phyloP scores from a whole-genome alignment of 306 rosid species.

The Prunus mongolica region DNA sequence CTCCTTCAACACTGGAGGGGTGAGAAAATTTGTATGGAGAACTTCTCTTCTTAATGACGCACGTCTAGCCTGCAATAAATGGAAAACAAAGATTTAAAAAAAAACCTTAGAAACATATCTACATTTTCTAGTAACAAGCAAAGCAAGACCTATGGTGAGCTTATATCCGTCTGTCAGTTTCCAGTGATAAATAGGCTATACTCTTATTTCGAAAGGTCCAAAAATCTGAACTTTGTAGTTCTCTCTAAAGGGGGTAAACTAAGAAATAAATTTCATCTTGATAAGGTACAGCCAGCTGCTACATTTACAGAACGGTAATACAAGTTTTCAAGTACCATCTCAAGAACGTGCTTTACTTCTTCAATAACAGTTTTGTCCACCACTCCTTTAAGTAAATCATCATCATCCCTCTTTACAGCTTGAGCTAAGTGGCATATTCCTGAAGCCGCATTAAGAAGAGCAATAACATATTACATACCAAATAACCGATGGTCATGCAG shows the following conservation, averaged over 20 bases:
- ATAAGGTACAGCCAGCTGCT: constrained; percentile 10
- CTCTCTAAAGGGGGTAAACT: too few species aligned
- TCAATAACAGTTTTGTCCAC: constrained; percentile 60
- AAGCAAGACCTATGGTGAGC: background rate
- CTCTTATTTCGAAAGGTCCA: background rate
- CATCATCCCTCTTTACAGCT: constrained; percentile 72
- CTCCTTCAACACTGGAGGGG: constrained; percentile 85
- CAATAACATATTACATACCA: constrained; percentile 18
- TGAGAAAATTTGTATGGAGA: constrained; percentile 79
- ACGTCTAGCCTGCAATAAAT: constrained; percentile 60
- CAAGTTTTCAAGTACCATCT: constrained; percentile 50
- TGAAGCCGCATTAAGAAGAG: constrained; percentile 32
- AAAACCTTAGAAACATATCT: background rate
- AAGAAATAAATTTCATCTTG: background rate
- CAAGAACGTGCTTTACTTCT: constrained; percentile 84
- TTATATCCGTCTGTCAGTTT: background rate
- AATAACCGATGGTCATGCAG: background rate
- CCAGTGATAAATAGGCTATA: background rate
- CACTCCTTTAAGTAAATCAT: constrained; percentile 56
- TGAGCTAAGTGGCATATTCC: constrained; percentile 49
- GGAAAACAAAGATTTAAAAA: constrained; percentile 7
- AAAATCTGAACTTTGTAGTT: background rate
- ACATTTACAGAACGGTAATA: constrained; percentile 12
- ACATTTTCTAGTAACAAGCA: background rate
- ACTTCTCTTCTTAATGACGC: constrained; percentile 73